Evolutionary conservation across 148 eudicot species (phyloP).

Genomic region (Diospyros lotus): DNA sequence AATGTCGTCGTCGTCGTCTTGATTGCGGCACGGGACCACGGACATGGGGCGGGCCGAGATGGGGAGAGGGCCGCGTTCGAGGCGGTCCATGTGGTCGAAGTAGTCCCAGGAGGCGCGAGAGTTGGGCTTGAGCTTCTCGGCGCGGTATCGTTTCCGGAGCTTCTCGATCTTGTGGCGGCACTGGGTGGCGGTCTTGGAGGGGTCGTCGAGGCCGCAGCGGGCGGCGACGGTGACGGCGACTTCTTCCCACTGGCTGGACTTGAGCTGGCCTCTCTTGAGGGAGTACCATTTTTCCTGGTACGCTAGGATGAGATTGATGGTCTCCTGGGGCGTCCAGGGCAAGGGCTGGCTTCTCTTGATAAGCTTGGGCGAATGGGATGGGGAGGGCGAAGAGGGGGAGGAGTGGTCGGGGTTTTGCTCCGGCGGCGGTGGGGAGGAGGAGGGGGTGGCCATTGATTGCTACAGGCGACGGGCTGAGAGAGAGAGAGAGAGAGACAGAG

Average conservation of each 20-base stretch:
- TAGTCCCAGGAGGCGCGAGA: conserved; percentile 59
- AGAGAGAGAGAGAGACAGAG: no score
- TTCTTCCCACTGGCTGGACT: conserved; percentile 70
- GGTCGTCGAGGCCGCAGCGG: conserved; percentile 47
- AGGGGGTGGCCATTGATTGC: conserved; percentile 1
- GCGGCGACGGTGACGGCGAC: conserved; percentile 61
- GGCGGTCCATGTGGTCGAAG: conserved; percentile 53
- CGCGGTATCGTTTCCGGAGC: conserved; percentile 63
- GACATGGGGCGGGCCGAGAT: conserved; percentile 40
- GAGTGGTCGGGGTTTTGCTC: conserved; percentile 4
- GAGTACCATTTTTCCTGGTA: conserved; percentile 81
- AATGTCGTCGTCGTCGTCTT: not conserved
- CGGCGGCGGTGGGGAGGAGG: conserved; percentile 19
- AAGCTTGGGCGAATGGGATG: conserved; percentile 5
- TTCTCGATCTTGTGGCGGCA: conserved; percentile 91
- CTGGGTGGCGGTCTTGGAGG: conserved; percentile 60
- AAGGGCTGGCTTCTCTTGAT: conserved; percentile 35
- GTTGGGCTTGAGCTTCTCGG: conserved; percentile 43
- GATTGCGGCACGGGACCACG: conserved; percentile 11
- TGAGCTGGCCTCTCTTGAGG: conserved; percentile 57
- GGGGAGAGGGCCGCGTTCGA: conserved; percentile 71
- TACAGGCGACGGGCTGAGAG: not conserved
- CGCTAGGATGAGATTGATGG: conserved; percentile 58
- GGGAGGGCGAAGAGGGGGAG: not conserved
- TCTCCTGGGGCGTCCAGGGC: conserved; percentile 72